Percentiles rank a stretch among this genome's conserved stretches.
phyloP scores from a whole-genome alignment of 305 asterid species.

The Ajuga reptans region DNA sequence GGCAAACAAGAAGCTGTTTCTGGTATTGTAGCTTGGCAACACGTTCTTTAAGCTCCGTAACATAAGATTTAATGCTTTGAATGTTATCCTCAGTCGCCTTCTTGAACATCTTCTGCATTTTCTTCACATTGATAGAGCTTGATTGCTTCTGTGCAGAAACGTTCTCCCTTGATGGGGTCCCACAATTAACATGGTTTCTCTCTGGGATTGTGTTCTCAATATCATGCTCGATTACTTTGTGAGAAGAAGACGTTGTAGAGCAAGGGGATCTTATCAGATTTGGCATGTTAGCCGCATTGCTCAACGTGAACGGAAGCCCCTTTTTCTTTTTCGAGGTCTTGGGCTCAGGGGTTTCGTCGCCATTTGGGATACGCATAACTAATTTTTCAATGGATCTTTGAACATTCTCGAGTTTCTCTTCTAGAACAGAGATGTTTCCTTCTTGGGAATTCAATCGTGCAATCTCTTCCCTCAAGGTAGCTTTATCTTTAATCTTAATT shows the following conservation, averaged over 20 bases:
- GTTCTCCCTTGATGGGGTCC: constrained; percentile 35
- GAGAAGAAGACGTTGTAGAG: constrained; percentile 50
- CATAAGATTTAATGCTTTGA: constrained; percentile 74
- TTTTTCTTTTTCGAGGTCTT: constrained; percentile 54
- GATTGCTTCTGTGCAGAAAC: constrained; percentile 43
- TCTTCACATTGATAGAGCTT: constrained; percentile 63
- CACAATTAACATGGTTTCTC: constrained; percentile 23
- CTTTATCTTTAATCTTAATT: constrained; percentile 47
- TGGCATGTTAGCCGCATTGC: constrained; percentile 66
- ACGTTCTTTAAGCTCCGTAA: constrained; percentile 84
- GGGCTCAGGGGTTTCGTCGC: constrained; percentile 42
- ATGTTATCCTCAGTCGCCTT: constrained; percentile 87
- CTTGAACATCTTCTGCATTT: constrained; percentile 81
- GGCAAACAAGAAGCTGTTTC: constrained; percentile 91
- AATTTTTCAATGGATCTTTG: constrained; percentile 68
- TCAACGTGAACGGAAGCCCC: constrained; percentile 60
- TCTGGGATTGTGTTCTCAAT: constrained; percentile 68
- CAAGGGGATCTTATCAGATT: constrained; percentile 69
- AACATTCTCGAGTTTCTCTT: constrained; percentile 72
- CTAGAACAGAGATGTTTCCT: constrained; percentile 48
- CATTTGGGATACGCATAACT: constrained; percentile 49
- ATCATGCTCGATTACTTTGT: constrained; percentile 42
- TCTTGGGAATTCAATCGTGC: constrained; percentile 75
- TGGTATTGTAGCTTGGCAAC: constrained; percentile 94
- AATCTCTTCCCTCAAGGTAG: constrained; percentile 76